Conservation (phyloP, 176 grass and related monocot species). For the Musa schizocarpa region DNA sequence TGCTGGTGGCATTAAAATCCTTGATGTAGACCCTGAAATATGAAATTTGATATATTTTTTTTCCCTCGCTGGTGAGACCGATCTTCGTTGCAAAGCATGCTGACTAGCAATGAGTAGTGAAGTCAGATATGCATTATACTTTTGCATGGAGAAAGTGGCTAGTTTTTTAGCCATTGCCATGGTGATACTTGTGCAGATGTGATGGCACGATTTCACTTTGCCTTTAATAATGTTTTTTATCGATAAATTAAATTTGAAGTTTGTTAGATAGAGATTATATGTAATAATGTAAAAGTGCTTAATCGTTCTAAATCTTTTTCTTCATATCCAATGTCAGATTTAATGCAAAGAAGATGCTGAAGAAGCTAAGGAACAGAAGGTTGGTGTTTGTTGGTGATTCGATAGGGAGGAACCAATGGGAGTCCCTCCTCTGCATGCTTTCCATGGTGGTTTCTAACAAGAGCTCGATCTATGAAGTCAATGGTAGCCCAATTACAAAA, state of each 20-base stretch:
- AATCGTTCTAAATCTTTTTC: neutral
- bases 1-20: too few species aligned
- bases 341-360: constrained; percentile 53
- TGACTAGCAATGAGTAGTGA: neutral
- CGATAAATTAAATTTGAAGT: neutral
- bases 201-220: neutral
- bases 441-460: constrained; percentile 44
- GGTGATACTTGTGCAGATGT: neutral
- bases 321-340: constrained; percentile 30
- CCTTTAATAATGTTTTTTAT: too few species aligned
- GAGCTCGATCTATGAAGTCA: constrained; percentile 76
- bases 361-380: constrained; percentile 49
- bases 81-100: neutral
- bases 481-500: constrained; percentile 81
- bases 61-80: too few species aligned
- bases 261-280: neutral
- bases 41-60: too few species aligned
- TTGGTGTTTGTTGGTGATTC: constrained; percentile 82
- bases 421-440: constrained; percentile 86
- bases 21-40: too few species aligned
- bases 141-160: neutral
- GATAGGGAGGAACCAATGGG: constrained; percentile 93
- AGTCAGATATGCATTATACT: neutral
- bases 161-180: neutral
- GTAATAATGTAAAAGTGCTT: neutral